Evolutionary conservation across 2,329 filamentous ascomycete species (phyloP), one percentile per base, ranked within the genome.

Genomic region (Claviceps digitariae): DNA sequence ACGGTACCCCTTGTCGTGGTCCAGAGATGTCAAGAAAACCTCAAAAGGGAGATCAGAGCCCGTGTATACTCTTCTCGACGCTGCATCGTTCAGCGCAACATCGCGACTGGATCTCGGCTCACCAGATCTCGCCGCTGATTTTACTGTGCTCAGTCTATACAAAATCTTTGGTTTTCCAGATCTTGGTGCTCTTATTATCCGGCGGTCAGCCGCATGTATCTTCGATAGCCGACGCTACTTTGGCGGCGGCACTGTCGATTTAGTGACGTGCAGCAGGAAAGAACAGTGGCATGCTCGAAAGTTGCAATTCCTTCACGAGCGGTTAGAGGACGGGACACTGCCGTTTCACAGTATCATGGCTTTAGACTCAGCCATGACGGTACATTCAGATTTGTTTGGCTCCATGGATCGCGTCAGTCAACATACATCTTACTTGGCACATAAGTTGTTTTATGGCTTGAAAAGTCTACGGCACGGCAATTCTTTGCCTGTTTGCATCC

Each of bases 121-220:
- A 59, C 60, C 75, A 0, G 70, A 73, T 0, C 64, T 69, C 0
- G 82, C 85, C 0, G 87, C 91, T 1, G 91, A 97, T 65, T 97
- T 97, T 59, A 84, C 81, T 0, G 86, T 88, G 0, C 63, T 97
- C 44, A 96, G 90, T 66, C 82, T 97, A 58, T 94, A 96, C 72
- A 98, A 97, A 67, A 90, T 96, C n/a, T 97, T 97, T 66, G 91
- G 93, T 1, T 96, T 96, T 58, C 91, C 91, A 0, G 88, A 97
- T 64, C 73, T 97, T 2, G 91, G 91, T 1, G 90, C 84, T 1
- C 70, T 98, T 54, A 82, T 97, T 31, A 82, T 97, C 13, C 82
- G 86, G 44, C 90, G 87, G 60, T 75, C 79, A 34, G 79, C 86
- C 13, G 81, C 79, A 7, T 66, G 75, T 41, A 64, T 84, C 3